Percentiles rank a stretch among this genome's conserved stretches.
Evolutionary conservation across 2,329 filamentous ascomycete species (phyloP).

Genomic region (Fusarium luffae): DNA sequence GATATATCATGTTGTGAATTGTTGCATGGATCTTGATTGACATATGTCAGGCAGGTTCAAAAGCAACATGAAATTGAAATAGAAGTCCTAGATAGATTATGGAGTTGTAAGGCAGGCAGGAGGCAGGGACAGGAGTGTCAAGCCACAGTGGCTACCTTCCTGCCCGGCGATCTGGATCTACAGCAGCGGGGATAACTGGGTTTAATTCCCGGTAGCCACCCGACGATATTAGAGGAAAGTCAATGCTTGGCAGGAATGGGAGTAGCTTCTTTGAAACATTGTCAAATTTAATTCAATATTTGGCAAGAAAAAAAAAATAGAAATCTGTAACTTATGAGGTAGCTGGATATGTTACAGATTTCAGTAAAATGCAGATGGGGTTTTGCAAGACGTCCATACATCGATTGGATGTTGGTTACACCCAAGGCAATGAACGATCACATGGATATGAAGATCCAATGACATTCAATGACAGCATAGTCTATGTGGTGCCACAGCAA

Average conservation of each 20-base stretch:
- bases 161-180: slow-evolving; percentile 30
- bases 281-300: neutral
- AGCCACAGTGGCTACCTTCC: slow-evolving; percentile 34
- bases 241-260: slow-evolving; percentile 25
- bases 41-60: neutral
- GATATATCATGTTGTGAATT: neutral
- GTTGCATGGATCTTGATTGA: neutral
- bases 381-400: slow-evolving; percentile 1
- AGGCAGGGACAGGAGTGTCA: neutral
- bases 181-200: slow-evolving; percentile 15
- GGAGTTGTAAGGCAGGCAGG: neutral
- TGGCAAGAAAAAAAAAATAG: neutral
- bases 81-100: neutral
- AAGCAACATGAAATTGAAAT: neutral
- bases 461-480: slow-evolving; percentile 13
- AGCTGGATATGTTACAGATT: neutral
- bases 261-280: neutral
- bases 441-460: slow-evolving; percentile 26
- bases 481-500: slow-evolving; percentile 30
- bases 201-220: slow-evolving; percentile 29
- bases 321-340: neutral
- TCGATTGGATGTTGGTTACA: slow-evolving; percentile 3
- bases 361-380: slow-evolving; percentile 1
- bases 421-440: slow-evolving; percentile 14
- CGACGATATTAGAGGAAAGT: slow-evolving; percentile 21